These are phyloP conservation scores for Pilobolus umbonatus DNA, from an alignment of 192 early-diverging fungal genomes.

Conservation along the genomic window DNA sequence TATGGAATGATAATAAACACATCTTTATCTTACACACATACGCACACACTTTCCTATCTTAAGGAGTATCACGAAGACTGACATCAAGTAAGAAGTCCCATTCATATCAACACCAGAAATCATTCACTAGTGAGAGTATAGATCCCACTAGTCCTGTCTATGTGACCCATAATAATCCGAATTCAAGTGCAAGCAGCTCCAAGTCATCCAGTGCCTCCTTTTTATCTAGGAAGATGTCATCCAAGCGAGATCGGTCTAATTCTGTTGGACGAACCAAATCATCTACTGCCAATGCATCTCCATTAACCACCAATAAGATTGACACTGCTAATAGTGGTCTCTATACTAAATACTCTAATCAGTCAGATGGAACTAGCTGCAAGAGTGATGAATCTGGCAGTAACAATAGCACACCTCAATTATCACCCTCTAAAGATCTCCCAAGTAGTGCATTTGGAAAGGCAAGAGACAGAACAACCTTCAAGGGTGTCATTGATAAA, in stretches of 20 bases:
- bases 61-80: not conserved
- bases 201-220: too few species aligned
- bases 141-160: not conserved
- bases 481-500: slow-evolving; percentile 53
- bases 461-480: slow-evolving; percentile 36
- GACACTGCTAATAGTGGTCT: not conserved
- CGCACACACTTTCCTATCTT: too few species aligned
- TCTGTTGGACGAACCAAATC: slow-evolving; percentile 13
- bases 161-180: too few species aligned
- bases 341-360: not conserved
- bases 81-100: too few species aligned
- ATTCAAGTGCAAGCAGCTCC: too few species aligned
- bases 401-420: not conserved
- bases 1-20: not conserved
- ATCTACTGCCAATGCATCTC: too few species aligned
- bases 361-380: slow-evolving; percentile 1
- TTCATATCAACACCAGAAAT: too few species aligned
- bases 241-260: slow-evolving; percentile 20
- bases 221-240: slow-evolving; percentile 22
- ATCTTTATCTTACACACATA: not conserved
- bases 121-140: not conserved
- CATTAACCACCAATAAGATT: not conserved
- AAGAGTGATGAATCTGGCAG: slow-evolving; percentile 10
- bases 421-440: slow-evolving; percentile 14
- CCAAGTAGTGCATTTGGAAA: slow-evolving; percentile 12